Base-by-base conservation (phyloP, 1,284 basidiomycete species). In the Dichomitus squalens region DNA sequence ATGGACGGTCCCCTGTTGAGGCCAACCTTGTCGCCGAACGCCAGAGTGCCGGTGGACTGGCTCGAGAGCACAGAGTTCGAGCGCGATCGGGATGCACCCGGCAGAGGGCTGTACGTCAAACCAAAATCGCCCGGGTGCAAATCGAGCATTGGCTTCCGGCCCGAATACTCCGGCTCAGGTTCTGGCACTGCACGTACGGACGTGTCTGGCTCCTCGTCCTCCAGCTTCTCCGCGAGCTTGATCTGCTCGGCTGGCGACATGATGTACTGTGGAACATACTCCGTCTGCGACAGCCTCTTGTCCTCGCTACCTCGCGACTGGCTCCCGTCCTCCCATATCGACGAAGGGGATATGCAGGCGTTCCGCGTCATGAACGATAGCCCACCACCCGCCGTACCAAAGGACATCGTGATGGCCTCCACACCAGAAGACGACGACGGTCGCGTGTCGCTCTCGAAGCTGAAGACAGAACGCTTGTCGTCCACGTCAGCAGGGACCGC, bases 201-300 rank as follows among this genome's bases (percentile, higher is more conserved):
- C 55, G 74, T 72, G 16, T 79, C 71, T 29, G 75, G 77, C 41
- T 64, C 56, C 41, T 72, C 70, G 11, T 66, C 65, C 46, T 62
- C 66, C 21, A 75, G 61, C 58, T 71, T 62, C 34, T 81, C 82
- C 66, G 86, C 85, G 8, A 88, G 70, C 68, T 78, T 76, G 27
- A 84, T 76, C 75, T 88, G 79, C 54, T 88, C 84, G 21, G 82
- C 84, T 16, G 84, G 83, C 12, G 85, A 83, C 78, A 87, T 80
- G 62, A 86, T 88, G 44, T 81, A 82, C 67, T 86, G 83, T 9
- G 85, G 83, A 4, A 73, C 76, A 67, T 85, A 85, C 23, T 87
- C 84, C 41, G 61, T 53, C 60, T 69, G 66, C 27, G 69, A 70
- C 43, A 52, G 44, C 34, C 68, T 53, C 57, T 65, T 66, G 49